phyloP scores from a whole-genome alignment of 2,329 filamentous ascomycete genomes.

The Pestalotiopsis sp. region DNA sequence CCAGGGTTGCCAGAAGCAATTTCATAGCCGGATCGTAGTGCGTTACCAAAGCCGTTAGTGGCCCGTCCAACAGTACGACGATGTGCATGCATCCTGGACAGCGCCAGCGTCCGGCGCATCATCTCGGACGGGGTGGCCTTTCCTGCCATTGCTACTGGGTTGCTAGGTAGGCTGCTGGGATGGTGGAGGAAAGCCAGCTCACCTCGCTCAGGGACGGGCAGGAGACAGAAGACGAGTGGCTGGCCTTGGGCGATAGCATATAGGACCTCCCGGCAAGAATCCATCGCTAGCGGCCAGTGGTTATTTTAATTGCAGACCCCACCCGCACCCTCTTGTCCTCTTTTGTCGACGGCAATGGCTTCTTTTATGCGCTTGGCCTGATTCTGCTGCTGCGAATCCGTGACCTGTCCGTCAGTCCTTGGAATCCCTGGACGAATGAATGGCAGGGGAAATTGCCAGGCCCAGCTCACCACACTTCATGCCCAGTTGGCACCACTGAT shows the following conservation, averaged over 20 bases:
- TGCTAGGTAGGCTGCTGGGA: background rate
- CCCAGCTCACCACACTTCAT: background rate
- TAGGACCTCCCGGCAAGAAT: background rate
- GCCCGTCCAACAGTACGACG: background rate
- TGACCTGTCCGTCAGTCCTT: background rate
- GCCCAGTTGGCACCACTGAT: background rate
- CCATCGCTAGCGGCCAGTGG: background rate
- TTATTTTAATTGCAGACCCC: slow-evolving; percentile 7
- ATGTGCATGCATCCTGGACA: background rate
- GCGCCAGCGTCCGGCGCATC: background rate
- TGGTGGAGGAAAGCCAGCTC: background rate
- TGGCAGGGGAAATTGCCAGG: slow-evolving; percentile 3
- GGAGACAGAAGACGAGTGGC: background rate
- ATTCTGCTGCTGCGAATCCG: background rate
- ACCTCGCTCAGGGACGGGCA: background rate
- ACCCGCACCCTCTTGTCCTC: slow-evolving; percentile 5
- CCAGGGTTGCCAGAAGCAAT: slow-evolving; percentile 1
- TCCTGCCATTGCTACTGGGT: background rate
- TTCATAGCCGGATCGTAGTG: slow-evolving; percentile 5
- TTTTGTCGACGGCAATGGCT: slow-evolving; percentile 3
- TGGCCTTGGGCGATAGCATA: background rate
- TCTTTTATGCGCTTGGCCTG: background rate
- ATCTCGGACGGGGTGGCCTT: background rate
- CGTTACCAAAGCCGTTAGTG: slow-evolving; percentile 4
- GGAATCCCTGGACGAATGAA: background rate